phyloP scores from a whole-genome alignment of 2,329 filamentous ascomycete species.

The Fusarium udum region DNA sequence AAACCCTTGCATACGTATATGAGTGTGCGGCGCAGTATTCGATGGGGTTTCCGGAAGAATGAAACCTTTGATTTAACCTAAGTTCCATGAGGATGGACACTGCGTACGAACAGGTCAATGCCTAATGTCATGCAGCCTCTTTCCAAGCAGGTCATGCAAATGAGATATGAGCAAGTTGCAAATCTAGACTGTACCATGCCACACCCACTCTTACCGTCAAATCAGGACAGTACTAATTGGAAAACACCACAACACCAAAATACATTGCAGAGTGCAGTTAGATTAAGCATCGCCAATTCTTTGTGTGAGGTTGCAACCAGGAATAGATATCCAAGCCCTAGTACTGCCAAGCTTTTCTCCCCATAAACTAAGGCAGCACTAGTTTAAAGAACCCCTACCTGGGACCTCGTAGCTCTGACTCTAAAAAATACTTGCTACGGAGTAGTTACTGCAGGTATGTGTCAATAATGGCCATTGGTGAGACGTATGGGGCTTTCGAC shows the following conservation, averaged over 20 bases:
- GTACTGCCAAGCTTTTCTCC: conserved; percentile 38
- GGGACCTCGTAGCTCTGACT: conserved; percentile 11
- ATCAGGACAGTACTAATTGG: neutral
- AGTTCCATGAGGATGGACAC: neutral
- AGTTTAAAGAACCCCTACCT: conserved; percentile 17
- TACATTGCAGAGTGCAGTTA: neutral
- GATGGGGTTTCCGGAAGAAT: neutral
- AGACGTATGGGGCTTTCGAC: neutral
- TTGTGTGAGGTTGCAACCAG: conserved; percentile 15
- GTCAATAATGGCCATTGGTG: neutral
- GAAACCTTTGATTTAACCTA: neutral
- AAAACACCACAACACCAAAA: neutral
- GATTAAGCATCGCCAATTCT: neutral
- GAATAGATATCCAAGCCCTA: conserved; percentile 19
- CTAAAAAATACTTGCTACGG: conserved; percentile 8
- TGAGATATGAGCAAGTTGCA: conserved; percentile 7
- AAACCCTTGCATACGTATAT: neutral
- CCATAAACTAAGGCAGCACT: conserved; percentile 27
- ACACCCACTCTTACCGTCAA: neutral
- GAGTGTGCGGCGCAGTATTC: neutral
- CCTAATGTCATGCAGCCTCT: neutral
- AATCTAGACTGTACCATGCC: conserved; percentile 14
- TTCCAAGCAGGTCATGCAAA: neutral
- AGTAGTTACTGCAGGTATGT: neutral
- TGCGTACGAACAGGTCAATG: neutral